Percentiles rank a stretch among this genome's conserved stretches.
These are phyloP conservation scores for Achaetomium macrosporum DNA, from an alignment of 2,329 filamentous ascomycete species.

Conservation along the genomic window DNA sequence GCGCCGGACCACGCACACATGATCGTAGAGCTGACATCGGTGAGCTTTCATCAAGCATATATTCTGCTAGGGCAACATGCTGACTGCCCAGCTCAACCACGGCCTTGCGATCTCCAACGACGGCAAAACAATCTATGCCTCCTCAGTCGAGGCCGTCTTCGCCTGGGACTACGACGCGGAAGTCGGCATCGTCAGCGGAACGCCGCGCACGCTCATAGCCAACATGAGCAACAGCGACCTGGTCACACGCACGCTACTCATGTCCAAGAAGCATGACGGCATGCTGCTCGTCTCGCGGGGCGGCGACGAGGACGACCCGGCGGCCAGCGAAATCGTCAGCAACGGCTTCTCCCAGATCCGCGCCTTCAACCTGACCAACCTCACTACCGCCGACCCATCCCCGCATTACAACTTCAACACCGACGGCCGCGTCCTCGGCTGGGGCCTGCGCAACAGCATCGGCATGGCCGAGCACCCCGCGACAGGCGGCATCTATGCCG, in stretches of 20 bases:
- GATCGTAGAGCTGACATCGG: background rate
- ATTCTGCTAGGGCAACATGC: no score
- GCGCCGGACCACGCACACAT: background rate
- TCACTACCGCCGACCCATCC: slow-evolving; percentile 15
- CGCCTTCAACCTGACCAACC: slow-evolving; percentile 42
- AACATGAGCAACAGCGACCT: slow-evolving; percentile 58
- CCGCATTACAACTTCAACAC: slow-evolving; percentile 42
- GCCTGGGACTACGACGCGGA: slow-evolving; percentile 60
- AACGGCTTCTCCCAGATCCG: slow-evolving; percentile 62
- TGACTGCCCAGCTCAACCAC: slow-evolving; percentile 44
- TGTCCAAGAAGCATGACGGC: slow-evolving; percentile 49
- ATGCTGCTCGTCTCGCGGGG: slow-evolving; percentile 62
- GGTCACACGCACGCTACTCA: slow-evolving; percentile 59
- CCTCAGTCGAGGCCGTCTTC: slow-evolving; percentile 52
- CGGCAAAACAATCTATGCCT: slow-evolving; percentile 51
- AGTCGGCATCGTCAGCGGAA: slow-evolving; percentile 39
- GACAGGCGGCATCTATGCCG: slow-evolving; percentile 46
- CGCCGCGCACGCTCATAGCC: slow-evolving; percentile 50
- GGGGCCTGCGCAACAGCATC: slow-evolving; percentile 65
- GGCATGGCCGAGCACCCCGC: slow-evolving; percentile 55
- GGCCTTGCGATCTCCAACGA: slow-evolving; percentile 49
- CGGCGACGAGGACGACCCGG: slow-evolving; percentile 54
- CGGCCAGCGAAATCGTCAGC: no score
- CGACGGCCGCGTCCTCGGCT: slow-evolving; percentile 46
- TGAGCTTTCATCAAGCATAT: no score